These are phyloP conservation scores for Colletotrichum navitas DNA, from an alignment of 2,329 filamentous ascomycete genomes.

Conservation along the genomic window DNA sequence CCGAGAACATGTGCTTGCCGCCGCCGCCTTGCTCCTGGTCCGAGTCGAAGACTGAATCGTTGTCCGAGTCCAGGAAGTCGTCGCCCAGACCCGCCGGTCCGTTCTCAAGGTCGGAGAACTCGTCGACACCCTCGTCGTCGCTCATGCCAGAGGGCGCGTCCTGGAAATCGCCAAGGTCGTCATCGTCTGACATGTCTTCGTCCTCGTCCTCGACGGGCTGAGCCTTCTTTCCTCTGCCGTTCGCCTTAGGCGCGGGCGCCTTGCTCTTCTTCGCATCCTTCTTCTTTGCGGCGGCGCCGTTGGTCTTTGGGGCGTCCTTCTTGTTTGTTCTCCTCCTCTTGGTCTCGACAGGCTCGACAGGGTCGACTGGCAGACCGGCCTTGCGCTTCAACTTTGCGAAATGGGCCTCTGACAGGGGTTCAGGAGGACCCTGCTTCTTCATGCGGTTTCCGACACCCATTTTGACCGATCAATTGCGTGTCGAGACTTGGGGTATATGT, in stretches of 20 bases:
- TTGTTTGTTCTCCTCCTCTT: slow-evolving; percentile 69
- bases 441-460: slow-evolving; percentile 95
- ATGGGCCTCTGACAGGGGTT: slow-evolving; percentile 83
- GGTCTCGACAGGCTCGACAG: slow-evolving; percentile 68
- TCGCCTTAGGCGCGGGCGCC: slow-evolving; percentile 44
- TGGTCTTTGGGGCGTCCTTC: slow-evolving; percentile 51
- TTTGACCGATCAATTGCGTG: slow-evolving; percentile 51
- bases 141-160: slow-evolving; percentile 55
- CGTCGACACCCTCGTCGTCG: slow-evolving; percentile 56
- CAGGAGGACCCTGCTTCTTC: slow-evolving; percentile 93
- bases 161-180: slow-evolving; percentile 53
- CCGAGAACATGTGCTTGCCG: slow-evolving; percentile 85
- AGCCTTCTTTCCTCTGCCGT: slow-evolving; percentile 47
- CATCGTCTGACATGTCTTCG: slow-evolving; percentile 43
- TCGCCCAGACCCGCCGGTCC: slow-evolving; percentile 60
- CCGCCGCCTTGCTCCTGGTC: slow-evolving; percentile 70
- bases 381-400: slow-evolving; percentile 89
- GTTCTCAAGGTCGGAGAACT: slow-evolving; percentile 58
- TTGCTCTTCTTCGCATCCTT: slow-evolving; percentile 52
- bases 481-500: slow-evolving; percentile 39
- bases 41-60: slow-evolving; percentile 76
- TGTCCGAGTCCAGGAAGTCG: slow-evolving; percentile 72
- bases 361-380: slow-evolving; percentile 74
- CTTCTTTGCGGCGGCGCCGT: slow-evolving; percentile 50
- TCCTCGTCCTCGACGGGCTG: slow-evolving; percentile 46